Base-by-base conservation (phyloP, 768 basidiomycete species). In the Tylopilus sp. region DNA sequence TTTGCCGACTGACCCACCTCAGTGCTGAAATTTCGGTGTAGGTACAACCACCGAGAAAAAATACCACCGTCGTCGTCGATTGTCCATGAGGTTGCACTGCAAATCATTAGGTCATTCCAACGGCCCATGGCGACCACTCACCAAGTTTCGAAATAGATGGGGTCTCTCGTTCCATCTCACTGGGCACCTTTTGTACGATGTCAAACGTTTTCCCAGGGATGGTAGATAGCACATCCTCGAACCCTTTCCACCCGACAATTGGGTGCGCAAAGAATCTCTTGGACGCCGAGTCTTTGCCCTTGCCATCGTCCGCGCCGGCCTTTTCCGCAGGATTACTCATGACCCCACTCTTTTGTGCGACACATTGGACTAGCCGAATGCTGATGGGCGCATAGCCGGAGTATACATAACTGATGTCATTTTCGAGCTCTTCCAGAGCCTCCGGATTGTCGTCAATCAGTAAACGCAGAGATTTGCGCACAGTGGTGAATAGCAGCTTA, bases 11-110 rank as follows among this genome's bases (percentile, higher is more conserved):
- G 62, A 95, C 86, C 92, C 93, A 97, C 66, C 97, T 78, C 58
- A 99, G 67, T 6, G 95, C 95, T 33, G 97, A 86, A 52, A 98
- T 93, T 73, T 98, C 97, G 9, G 95, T 95, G 61, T 91, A 97
- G 12, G 97, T 99, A 67, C 94, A 94, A 4, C 95, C 97, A 23
- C 97, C 97, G 28, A 98, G 71, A 80, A 98, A 98, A 72, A 98
- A 97, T 10, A 99, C 89, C 17, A 95, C 80, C 3, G 93, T 95
- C 6, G 87, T 95, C 8, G 83, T 88, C 3, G 79, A 72, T 60
- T 80, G 78, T 54, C 86, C 88, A 44, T 74, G 75, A 1, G 77
- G 68, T 52, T 71, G 71, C 48, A 76, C 80, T 82, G 56, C 30
- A 46, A 47, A 52, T 6, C 20, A 53, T 44, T 10, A 28, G 28